phyloP scores from a whole-genome alignment of 805 yeast species.

The Kodamaea kaohsiungensis region DNA sequence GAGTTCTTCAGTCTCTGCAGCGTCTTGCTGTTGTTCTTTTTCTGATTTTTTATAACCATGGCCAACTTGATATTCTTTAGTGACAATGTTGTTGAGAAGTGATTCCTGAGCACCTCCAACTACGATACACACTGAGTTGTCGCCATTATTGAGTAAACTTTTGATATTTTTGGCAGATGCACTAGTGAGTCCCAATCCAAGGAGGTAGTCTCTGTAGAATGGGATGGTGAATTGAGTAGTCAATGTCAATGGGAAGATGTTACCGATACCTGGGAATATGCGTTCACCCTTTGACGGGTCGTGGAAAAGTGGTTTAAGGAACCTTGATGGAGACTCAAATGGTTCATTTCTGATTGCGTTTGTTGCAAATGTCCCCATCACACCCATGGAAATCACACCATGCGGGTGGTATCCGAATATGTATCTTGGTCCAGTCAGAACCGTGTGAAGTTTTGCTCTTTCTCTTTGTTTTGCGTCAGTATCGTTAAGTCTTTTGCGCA shows the following conservation, averaged over 20 bases:
- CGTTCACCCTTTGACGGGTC: slow-evolving; percentile 73
- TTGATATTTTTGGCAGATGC: slow-evolving; percentile 76
- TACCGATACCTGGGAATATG: slow-evolving; percentile 79
- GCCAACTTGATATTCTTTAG: slow-evolving; percentile 33
- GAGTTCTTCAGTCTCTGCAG: slow-evolving; percentile 4
- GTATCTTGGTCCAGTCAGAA: slow-evolving; percentile 67
- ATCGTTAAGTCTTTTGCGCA: slow-evolving; percentile 39
- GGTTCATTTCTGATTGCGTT: slow-evolving; percentile 46
- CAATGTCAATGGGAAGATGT: slow-evolving; percentile 73
- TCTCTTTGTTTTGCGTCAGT: slow-evolving; percentile 17
- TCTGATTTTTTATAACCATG: slow-evolving; percentile 28
- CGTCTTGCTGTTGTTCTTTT: background rate
- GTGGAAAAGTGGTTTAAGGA: slow-evolving; percentile 39
- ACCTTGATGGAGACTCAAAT: slow-evolving; percentile 34
- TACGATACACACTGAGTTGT: slow-evolving; percentile 82
- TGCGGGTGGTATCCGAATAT: slow-evolving; percentile 96
- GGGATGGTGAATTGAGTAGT: slow-evolving; percentile 84
- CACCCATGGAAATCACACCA: slow-evolving; percentile 92
- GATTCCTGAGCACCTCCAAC: slow-evolving; percentile 97
- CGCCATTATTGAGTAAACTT: slow-evolving; percentile 57
- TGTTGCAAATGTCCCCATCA: slow-evolving; percentile 79
- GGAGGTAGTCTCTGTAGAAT: slow-evolving; percentile 79
- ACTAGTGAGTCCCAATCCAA: slow-evolving; percentile 80
- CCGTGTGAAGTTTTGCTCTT: slow-evolving; percentile 21
- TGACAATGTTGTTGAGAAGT: slow-evolving; percentile 49